phyloP scores from a whole-genome alignment of 257 asterid genomes.

The Nicotiana knightiana region DNA sequence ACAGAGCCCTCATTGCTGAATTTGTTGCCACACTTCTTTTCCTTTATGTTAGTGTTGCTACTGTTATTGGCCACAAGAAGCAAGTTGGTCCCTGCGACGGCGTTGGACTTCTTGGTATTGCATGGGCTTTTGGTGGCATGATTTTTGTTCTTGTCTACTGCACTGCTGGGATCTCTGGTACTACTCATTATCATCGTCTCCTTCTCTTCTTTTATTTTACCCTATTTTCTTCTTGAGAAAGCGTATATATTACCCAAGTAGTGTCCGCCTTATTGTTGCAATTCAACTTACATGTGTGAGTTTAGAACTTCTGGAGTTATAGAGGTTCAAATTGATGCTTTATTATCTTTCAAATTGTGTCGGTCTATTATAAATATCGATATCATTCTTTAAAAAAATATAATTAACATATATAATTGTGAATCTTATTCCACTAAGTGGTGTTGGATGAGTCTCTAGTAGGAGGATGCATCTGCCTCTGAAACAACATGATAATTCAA shows the following conservation, averaged over 20 bases:
- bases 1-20: slow-evolving; percentile 21
- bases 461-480: neutral
- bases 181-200: neutral
- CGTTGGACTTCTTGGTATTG: slow-evolving; percentile 17
- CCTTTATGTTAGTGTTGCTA: slow-evolving; percentile 16
- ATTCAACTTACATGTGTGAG: no score
- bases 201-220: no score
- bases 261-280: no score
- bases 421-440: no score
- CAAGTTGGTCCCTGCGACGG: slow-evolving; percentile 9
- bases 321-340: no score
- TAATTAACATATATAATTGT: no score
- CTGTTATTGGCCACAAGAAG: slow-evolving; percentile 20
- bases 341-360: no score
- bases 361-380: no score
- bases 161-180: slow-evolving; percentile 22
- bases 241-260: no score
- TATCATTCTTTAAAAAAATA: no score
- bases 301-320: no score
- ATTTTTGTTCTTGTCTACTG: slow-evolving; percentile 16
- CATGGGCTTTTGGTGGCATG: slow-evolving; percentile 26
- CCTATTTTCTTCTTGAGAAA: no score
- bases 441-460: neutral
- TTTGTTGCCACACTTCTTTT: slow-evolving; percentile 20
- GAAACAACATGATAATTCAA: neutral